Evolutionary conservation across 202 grass and related monocot species (phyloP).

Genomic region (Schoenoplectus tabernaemontani): DNA sequence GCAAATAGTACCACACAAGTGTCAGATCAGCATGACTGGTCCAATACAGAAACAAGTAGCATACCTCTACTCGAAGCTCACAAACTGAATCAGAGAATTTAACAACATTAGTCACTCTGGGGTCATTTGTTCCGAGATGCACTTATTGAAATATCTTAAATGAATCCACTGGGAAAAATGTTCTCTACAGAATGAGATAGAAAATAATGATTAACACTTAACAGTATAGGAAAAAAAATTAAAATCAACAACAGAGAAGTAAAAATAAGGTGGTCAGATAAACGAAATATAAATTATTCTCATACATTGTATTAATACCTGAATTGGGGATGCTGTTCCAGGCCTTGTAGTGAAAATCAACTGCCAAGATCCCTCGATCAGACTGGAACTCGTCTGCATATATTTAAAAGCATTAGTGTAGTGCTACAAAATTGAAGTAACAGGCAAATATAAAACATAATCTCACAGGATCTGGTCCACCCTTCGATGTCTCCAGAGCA

Average conservation of each 20-base stretch:
- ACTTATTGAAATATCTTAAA: constrained; percentile 96
- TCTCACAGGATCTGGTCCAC: constrained; percentile 66
- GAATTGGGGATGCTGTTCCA: constrained; percentile 88
- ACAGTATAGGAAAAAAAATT: neutral
- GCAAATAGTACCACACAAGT: neutral
- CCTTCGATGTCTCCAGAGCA: constrained; percentile 49
- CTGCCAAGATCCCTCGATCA: constrained; percentile 91
- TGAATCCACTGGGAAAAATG: constrained; percentile 80
- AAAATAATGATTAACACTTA: neutral
- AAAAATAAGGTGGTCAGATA: neutral
- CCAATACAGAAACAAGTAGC: neutral
- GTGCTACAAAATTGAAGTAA: neutral
- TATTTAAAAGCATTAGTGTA: constrained; percentile 16
- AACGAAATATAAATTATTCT: neutral
- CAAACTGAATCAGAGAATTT: constrained; percentile 88
- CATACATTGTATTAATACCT: constrained; percentile 35
- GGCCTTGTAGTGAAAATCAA: constrained; percentile 94
- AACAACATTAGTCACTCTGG: constrained; percentile 80
- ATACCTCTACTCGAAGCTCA: constrained; percentile 86
- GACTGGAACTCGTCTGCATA: constrained; percentile 59
- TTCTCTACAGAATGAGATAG: constrained; percentile 49
- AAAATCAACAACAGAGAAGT: neutral
- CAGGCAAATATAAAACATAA: neutral
- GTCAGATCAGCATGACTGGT: neutral
- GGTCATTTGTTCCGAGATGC: constrained; percentile 75